A percentile compares a stretch with the other conserved stretches of the same genome.
phyloP scores from a whole-genome alignment of 1,284 basidiomycete genomes.

The Veloboletus limbatus region DNA sequence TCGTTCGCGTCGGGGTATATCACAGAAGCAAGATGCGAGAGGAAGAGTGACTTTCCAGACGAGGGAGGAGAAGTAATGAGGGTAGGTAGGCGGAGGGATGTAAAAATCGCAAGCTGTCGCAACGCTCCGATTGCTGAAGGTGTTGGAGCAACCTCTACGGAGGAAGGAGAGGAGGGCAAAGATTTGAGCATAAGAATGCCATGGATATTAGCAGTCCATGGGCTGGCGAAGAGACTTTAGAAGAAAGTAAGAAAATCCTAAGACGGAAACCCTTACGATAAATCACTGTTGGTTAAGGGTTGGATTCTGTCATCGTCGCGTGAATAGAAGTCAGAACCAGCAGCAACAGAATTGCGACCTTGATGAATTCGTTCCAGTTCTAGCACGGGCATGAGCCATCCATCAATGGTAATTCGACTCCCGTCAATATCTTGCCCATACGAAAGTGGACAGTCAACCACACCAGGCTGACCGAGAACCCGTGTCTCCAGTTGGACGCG shows the following conservation, averaged over 20 bases:
- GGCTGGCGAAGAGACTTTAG: conserved; percentile 38
- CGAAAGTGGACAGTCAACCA: conserved; percentile 55
- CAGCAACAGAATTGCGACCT: conserved; percentile 49
- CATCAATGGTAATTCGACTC: conserved; percentile 51
- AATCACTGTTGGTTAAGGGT: conserved; percentile 42
- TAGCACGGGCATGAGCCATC: conserved; percentile 73
- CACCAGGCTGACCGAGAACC: conserved; percentile 55
- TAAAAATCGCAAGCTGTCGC: conserved; percentile 59
- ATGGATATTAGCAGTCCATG: conserved; percentile 55
- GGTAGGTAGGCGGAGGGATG: conserved; percentile 72
- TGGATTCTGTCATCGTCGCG: conserved; percentile 34
- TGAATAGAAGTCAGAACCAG: conserved; percentile 43
- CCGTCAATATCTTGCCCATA: conserved; percentile 49
- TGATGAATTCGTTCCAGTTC: conserved; percentile 62
- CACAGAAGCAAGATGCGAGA: conserved; percentile 71
- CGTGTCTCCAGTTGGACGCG: conserved; percentile 62
- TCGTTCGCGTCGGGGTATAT: conserved; percentile 57
- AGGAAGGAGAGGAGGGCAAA: conserved; percentile 33
- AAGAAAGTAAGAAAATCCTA: not conserved
- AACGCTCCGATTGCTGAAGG: conserved; percentile 60
- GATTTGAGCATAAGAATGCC: conserved; percentile 57
- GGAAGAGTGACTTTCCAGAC: conserved; percentile 84
- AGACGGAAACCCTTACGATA: conserved; percentile 47
- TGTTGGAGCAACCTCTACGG: conserved; percentile 61
- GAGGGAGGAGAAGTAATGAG: conserved; percentile 88